Base-by-base conservation (phyloP, 306 rosid species). In the Phaseolus lunatus region DNA sequence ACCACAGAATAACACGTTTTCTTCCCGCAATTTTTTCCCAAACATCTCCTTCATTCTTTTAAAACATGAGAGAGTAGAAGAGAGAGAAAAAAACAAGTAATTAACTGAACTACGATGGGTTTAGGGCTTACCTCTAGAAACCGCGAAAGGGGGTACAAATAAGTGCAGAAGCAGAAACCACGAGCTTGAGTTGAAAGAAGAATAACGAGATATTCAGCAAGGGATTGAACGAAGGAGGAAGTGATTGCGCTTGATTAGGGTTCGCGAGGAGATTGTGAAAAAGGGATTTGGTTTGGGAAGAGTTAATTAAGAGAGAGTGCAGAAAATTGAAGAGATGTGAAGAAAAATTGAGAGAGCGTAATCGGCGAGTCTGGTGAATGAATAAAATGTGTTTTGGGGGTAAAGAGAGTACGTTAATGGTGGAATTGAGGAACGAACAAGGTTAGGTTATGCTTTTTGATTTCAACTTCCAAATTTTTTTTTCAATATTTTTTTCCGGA, bases 81-180 rank as follows among this genome's bases (percentile, higher is more conserved):
- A 0, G 7, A 1, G 37, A 5, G 31, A 27, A 27, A 27, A 9
- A 18, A 9, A 19, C 2, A 47, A 16, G 18, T 19, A 7, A 50
- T 7, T 10, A 58, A 14, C 5, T 27, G 66, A 58, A 14, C 10
- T 58, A 58, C 2, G 19, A 13, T 26, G 11, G 66, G 20, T 14
- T 58, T 58, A 58, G 66, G 66, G 39, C 66, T 26, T 58, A 27
- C 66, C 66, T 26, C 0, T 37, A 58, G 20, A 58, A 58, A 58
- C 19, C 37, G 39, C 41, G 15, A 33, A 57, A 24, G 5, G 1
- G 0, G 29, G n/a, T 22, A 57, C 7, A 57, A 57, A 57, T 5
- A 11, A 13, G 18, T 1, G 35, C 33, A 4, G 64, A 57, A 57
- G 37, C 35, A 27, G 66, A 58, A 58, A 58, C 6, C 3, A 7